Conservation (phyloP, 805 yeast species). For the Kodamaea lidongshanica region DNA sequence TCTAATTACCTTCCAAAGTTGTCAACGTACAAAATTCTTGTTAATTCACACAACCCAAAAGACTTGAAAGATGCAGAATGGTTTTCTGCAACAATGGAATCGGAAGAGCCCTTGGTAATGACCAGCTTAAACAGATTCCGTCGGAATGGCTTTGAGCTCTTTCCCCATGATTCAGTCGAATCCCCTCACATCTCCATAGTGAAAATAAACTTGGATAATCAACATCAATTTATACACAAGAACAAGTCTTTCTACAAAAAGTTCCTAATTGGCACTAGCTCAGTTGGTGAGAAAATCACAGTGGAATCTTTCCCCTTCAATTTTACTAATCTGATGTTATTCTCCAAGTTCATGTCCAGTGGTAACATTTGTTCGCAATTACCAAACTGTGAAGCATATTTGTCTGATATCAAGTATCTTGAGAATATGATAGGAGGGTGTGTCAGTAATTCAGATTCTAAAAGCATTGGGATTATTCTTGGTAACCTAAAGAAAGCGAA, state of each 20-base stretch:
- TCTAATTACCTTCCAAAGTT: constrained; percentile 12
- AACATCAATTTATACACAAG: constrained; percentile 1
- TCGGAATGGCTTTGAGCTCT: constrained; percentile 17
- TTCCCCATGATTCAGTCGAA: constrained; percentile 15
- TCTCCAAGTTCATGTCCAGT: constrained; percentile 17
- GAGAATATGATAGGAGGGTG: constrained; percentile 45
- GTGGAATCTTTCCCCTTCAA: constrained; percentile 21
- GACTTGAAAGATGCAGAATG: constrained; percentile 7
- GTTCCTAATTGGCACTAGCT: not conserved
- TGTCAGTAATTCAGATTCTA: constrained; percentile 13
- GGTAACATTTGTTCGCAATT: constrained; percentile 16
- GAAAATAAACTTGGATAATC: constrained; percentile 2
- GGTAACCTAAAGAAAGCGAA: constrained; percentile 33
- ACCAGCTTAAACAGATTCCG: constrained; percentile 15
- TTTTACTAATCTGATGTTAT: constrained; percentile 26
- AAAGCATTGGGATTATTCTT: constrained; percentile 32
- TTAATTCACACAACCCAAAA: constrained; percentile 7
- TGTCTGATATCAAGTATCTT: constrained; percentile 37
- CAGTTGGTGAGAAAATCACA: constrained; percentile 4
- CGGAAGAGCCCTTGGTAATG: not conserved
- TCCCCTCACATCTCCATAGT: constrained; percentile 3
- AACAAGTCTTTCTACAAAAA: constrained; percentile 4
- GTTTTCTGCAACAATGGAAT: constrained; percentile 5
- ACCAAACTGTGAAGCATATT: constrained; percentile 20
- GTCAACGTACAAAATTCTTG: constrained; percentile 5